Base-by-base conservation (phyloP, 805 yeast genomes). In the Starmerella bacillaris region DNA sequence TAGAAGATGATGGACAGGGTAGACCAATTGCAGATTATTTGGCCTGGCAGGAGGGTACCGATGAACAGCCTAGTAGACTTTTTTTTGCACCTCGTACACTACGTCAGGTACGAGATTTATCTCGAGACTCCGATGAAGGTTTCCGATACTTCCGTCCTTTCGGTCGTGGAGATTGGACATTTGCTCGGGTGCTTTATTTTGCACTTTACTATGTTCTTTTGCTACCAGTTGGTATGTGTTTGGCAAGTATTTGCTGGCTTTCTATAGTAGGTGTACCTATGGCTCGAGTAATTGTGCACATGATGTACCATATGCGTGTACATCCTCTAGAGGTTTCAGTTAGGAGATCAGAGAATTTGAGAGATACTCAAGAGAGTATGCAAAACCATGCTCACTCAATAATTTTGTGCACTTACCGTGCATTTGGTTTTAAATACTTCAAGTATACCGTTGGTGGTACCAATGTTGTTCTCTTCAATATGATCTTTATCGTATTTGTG, bases 391-490 rank as follows among this genome's bases (percentile, higher is more conserved):
- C 39, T 4, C 33, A 31, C 38, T 34, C 50, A 2, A 72, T 89
- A 37, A 56, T 89, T 33, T 62, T 89, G 27, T 83, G 94, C 57
- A 84, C 96, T 1, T 86, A 82, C 58, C 69, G 96, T 50, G 80
- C 92, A 37, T 72, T 82, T 44, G 96, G 96, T 1, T 66, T 71
- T 53, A 94, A 83, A 54, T 89, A 89, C 58, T 89, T 84, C 62
- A 89, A 89, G 61, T 84, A 79, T 56, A 89, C 98, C 0, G 79
- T 89, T 32, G 95, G 80, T 44, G 98, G 98, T 40, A 84, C 95
- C 2, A 86, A 89, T 55, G 78, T 86, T 37, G 78, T 89, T 47
- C 77, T 89, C 53, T 74, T 89, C 58, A 89, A 89, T 51, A 59
- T 89, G 56, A 65, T 80, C 50, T 67, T 70, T 15, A 66, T 82